Evolutionary conservation across 2,329 filamentous ascomycete genomes (phyloP).

Genomic region (Orbilia brochopaga): DNA sequence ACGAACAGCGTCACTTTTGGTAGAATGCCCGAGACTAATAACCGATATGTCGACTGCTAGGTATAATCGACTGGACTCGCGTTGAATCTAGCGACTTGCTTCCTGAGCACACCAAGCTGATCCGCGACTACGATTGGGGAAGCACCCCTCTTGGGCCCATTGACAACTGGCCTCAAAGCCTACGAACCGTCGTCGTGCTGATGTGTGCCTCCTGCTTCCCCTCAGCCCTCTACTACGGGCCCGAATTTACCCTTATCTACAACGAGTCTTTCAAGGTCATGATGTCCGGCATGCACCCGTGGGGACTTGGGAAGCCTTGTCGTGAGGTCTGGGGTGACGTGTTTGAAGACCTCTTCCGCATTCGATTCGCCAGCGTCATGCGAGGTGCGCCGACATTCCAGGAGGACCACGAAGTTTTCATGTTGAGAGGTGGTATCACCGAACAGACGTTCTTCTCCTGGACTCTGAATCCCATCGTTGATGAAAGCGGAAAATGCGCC

Average conservation of each 20-base stretch:
- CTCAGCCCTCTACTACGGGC: constrained; percentile 79
- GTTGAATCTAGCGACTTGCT: constrained; percentile 69
- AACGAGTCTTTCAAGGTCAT: constrained; percentile 74
- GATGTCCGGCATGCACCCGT: constrained; percentile 75
- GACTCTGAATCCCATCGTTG: constrained; percentile 51
- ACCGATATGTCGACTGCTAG: constrained; percentile 6
- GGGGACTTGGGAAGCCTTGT: constrained; percentile 73
- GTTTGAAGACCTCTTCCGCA: constrained; percentile 60
- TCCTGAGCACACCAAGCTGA: constrained; percentile 74
- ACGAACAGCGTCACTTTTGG: too few species aligned
- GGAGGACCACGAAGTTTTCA: constrained; percentile 78
- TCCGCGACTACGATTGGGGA: constrained; percentile 74
- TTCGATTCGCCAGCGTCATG: constrained; percentile 69
- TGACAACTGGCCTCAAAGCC: constrained; percentile 72
- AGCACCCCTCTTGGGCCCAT: constrained; percentile 76
- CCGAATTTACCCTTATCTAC: constrained; percentile 70
- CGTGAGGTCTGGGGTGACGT: constrained; percentile 76
- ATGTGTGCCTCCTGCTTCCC: constrained; percentile 77
- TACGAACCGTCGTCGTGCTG: constrained; percentile 75
- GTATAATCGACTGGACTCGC: constrained; percentile 78
- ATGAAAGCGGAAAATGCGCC: constrained; percentile 34
- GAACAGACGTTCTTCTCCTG: constrained; percentile 54
- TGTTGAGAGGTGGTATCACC: constrained; percentile 66
- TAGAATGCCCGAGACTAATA: too few species aligned
- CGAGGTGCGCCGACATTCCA: constrained; percentile 75